phyloP scores from a whole-genome alignment of 2,329 filamentous ascomycete genomes.

The Alternaria sp. region DNA sequence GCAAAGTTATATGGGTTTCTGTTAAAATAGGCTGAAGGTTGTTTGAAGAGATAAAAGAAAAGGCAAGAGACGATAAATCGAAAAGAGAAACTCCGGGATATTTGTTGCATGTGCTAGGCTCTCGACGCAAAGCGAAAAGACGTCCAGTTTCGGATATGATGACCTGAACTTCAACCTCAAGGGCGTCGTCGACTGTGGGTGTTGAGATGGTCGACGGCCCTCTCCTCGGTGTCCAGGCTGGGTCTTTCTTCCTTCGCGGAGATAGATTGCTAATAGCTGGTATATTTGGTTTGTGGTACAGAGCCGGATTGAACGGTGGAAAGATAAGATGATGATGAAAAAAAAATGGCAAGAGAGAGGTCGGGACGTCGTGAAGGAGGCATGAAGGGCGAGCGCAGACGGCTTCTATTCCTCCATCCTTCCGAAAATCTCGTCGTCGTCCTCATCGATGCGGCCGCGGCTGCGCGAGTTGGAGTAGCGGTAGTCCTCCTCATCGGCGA shows the following conservation, averaged over 20 bases:
- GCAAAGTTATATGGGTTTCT: slow-evolving; percentile 29
- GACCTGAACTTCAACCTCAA: slow-evolving; percentile 54
- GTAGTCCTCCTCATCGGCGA: slow-evolving; percentile 73
- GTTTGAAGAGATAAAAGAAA: slow-evolving; percentile 19
- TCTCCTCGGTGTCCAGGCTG: slow-evolving; percentile 54
- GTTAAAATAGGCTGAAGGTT: slow-evolving; percentile 21
- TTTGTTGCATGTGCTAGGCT: slow-evolving; percentile 35
- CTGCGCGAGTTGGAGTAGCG: slow-evolving; percentile 51
- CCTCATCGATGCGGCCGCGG: slow-evolving; percentile 78
- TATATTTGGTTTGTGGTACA: slow-evolving; percentile 47
- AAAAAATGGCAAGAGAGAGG: slow-evolving; percentile 14
- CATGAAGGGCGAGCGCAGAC: slow-evolving; percentile 2
- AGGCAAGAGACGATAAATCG: neutral
- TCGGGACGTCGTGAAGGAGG: slow-evolving; percentile 18
- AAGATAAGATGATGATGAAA: slow-evolving; percentile 13
- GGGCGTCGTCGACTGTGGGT: slow-evolving; percentile 26
- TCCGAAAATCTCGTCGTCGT: slow-evolving; percentile 95
- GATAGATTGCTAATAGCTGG: slow-evolving; percentile 49
- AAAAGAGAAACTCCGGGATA: slow-evolving; percentile 10
- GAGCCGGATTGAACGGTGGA: slow-evolving; percentile 28
- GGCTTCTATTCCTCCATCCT: slow-evolving; percentile 79
- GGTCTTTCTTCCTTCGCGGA: slow-evolving; percentile 44
- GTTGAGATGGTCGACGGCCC: slow-evolving; percentile 40
- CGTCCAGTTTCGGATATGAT: slow-evolving; percentile 24
- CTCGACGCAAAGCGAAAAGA: slow-evolving; percentile 44